Base-by-base conservation (phyloP, 306 rosid species). In the Canavalia ensiformis region DNA sequence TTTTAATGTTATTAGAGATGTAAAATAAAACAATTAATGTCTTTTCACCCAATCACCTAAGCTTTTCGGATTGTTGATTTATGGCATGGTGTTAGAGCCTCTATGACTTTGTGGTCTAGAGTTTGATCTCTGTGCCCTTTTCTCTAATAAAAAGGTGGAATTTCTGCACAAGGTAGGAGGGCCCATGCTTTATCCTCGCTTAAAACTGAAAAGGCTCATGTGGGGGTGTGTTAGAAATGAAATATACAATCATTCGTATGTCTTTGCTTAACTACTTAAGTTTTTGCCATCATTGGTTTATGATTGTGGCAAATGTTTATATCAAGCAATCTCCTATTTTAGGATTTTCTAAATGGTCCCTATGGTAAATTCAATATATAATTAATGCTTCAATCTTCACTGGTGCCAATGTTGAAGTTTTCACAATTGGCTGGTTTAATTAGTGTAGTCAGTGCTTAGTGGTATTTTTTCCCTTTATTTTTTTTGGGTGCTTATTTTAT, bases 301-400 rank as follows among this genome's bases (percentile, higher is more conserved):
- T 64, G 49, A 64, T 34, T 8, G n/a, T 64, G 49, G 37, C 29
- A 64, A 64, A 64, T 64, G 11, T 49, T 41, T 71, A 33, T 68
- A 31, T 46, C 11, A 2, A 9, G 29, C 11, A 70, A n/a, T 57
- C 49, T 45, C 9, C 25, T 45, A 33, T 63, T 58, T 72, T 49
- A 33, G 74, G 37, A 47, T 66, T 84, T 73, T 74, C 60, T 74
- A 3, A 49, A 8, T 59, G 55, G 29, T 62, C 12, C 46, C 50
- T 54, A 7, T 25, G 54, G 18, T 46, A 67, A 70, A 80, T 74
- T 80, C 51, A 8, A 56, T 82, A 28, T 45, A 30, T 78, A 29
- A 42, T 74, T 37, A 31, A 8, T 56, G 74, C 64, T 68, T 82
- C 55, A 56, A 31, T 79, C 30, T 79, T 79, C 80, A 42, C 46